Evolutionary conservation across 495 filamentous ascomycete genomes (phyloP).

Genomic region (Aeminium ludgeri): DNA sequence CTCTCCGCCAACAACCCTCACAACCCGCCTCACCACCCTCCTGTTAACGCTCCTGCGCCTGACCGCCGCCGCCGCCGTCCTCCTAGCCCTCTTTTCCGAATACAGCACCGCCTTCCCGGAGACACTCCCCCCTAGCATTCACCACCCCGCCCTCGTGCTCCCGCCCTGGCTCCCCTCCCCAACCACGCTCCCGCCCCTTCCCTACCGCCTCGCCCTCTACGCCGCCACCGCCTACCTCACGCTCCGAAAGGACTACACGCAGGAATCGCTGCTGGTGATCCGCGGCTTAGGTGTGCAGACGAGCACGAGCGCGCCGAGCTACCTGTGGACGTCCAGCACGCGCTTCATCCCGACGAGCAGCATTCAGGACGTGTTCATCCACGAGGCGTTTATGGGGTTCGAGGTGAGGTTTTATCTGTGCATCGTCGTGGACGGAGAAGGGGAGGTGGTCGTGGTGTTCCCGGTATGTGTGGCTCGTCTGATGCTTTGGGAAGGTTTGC

Average conservation of each 20-base stretch:
- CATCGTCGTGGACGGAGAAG: constrained; percentile 82
- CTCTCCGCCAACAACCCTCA: constrained; percentile 13
- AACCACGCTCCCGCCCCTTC: neutral
- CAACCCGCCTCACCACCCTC: constrained; percentile 11
- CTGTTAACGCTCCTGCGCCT: constrained; percentile 2
- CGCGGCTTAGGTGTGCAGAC: constrained; percentile 87
- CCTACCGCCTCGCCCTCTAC: neutral
- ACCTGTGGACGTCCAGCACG: constrained; percentile 48
- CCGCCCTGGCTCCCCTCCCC: neutral
- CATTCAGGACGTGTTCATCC: constrained; percentile 83
- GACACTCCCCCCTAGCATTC: neutral
- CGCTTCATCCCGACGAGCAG: constrained; percentile 86
- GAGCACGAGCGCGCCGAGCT: constrained; percentile 44
- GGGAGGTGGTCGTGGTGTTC: constrained; percentile 81
- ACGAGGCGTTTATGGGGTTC: constrained; percentile 89
- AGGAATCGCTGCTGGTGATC: constrained; percentile 79
- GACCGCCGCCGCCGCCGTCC: neutral
- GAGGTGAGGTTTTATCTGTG: constrained; percentile 79
- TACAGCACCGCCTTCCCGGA: neutral
- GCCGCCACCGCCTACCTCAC: constrained; percentile 1
- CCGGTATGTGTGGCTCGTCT: constrained; percentile 35
- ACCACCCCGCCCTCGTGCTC: constrained; percentile 3
- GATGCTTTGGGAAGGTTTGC: neutral
- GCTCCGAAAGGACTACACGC: constrained; percentile 22
- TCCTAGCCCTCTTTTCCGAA: neutral